Evolutionary conservation across 257 asterid species (phyloP).

Genomic region (Lycium barbarum): DNA sequence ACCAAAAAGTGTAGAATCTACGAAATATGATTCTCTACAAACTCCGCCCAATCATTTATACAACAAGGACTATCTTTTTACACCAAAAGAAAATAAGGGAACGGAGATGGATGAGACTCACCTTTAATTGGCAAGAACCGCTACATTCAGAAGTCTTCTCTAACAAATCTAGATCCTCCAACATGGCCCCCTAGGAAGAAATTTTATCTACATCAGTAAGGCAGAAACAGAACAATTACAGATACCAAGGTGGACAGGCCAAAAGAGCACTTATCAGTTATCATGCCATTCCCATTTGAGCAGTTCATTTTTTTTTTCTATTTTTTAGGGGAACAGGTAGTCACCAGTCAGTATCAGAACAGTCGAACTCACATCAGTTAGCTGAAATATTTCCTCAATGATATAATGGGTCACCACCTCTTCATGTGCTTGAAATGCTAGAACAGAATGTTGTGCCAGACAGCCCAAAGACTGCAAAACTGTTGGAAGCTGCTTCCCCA

Average conservation of each 20-base stretch:
- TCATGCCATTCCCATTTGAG: not conserved
- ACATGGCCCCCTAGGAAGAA: slow-evolving; percentile 51
- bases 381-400: slow-evolving; percentile 66
- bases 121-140: slow-evolving; percentile 75
- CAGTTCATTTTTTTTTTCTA: slow-evolving; percentile 7
- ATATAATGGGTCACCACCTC: slow-evolving; percentile 57
- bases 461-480: slow-evolving; percentile 91
- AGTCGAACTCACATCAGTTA: slow-evolving; percentile 56
- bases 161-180: slow-evolving; percentile 44
- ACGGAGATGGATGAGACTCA: slow-evolving; percentile 36
- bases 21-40: no score
- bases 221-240: slow-evolving; percentile 33
- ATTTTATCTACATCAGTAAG: slow-evolving; percentile 27
- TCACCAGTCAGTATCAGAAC: slow-evolving; percentile 29
- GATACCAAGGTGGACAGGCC: slow-evolving; percentile 34
- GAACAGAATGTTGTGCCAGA: slow-evolving; percentile 67
- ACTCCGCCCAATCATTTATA: no score
- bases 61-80: no score
- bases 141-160: slow-evolving; percentile 60
- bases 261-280: slow-evolving; percentile 27
- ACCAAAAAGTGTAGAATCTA: no score
- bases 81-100: no score
- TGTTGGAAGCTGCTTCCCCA: slow-evolving; percentile 64
- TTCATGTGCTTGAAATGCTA: slow-evolving; percentile 70
- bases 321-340: not conserved